Evolutionary conservation across 331 rosid genomes (phyloP), one percentile per base, ranked within the genome.

Genomic region (Spiraea crenata): DNA sequence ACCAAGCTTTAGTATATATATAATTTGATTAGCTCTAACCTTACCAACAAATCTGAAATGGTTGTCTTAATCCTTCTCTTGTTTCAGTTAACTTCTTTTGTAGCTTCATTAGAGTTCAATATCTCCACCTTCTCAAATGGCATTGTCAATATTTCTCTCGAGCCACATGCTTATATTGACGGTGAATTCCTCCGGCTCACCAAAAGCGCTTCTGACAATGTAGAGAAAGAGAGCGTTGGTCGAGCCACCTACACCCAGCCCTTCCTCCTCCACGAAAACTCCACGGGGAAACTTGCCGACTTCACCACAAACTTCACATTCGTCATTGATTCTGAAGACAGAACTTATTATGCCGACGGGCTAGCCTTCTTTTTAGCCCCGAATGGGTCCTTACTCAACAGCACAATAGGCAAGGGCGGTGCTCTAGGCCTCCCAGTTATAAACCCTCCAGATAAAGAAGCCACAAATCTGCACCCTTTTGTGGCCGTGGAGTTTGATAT

Each of bases 401-500:
- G 0, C 2, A 8, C 35, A 15, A 0, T 17, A 61, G 49, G 31
- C 3, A 2, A 6, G 1, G 66, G 66, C 31, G 4, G 31, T 25
- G 1, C 61, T 14, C 55, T 50, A 0, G 55, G 55, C 55, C 55
- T 48, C 54, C n/a, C 54, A 2, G 8, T 5, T n/a, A 4, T 0
- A 48, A 48, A 14, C 19, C 54, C 19, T 16, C 6, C 0, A 13
- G 15, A n/a, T 48, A 25, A 25, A 2, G 31, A 25, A 25, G 31
- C 19, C n/a, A 48, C 7, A 7, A 48, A 48, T 48, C 6, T 48
- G 5, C 12, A 48, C 19, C 54, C 54, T 6, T 48, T 48, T 49
- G 55, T 61, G 0, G 48, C 66, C 0, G 66, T 61, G 34, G 66
- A 61, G 66, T 61, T 61, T 4, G 48, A 61, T 40, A 61, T 61